Conservation (phyloP, 345 rosid species). For the Sisymbrium altissimum region DNA sequence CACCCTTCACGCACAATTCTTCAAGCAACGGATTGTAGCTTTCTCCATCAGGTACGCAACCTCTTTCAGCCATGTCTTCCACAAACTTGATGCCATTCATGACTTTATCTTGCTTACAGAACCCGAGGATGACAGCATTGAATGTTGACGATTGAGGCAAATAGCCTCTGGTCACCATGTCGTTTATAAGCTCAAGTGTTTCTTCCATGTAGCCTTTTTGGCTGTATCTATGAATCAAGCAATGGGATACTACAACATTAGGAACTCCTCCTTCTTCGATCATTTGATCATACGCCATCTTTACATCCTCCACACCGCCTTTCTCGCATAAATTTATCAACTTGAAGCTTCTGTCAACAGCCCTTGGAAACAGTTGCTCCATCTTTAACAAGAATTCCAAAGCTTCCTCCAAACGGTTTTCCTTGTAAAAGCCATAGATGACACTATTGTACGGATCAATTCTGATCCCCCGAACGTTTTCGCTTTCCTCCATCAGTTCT, state of each 20-base stretch:
- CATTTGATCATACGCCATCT: conserved; percentile 50
- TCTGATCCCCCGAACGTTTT: conserved; percentile 28
- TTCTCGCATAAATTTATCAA: conserved; percentile 51
- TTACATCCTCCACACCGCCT: conserved; percentile 48
- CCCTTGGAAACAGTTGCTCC: conserved; percentile 64
- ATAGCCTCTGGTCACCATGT: conserved; percentile 47
- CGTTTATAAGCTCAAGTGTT: conserved; percentile 55
- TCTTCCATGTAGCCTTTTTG: conserved; percentile 39
- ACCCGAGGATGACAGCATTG: conserved; percentile 49
- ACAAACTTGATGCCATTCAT: conserved; percentile 53
- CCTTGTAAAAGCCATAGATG: conserved; percentile 63
- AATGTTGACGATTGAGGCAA: conserved; percentile 50
- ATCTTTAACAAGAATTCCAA: conserved; percentile 52
- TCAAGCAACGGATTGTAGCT: conserved; percentile 47
- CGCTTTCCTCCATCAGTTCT: conserved; percentile 67
- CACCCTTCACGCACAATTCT: conserved; percentile 45
- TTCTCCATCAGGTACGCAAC: conserved; percentile 43
- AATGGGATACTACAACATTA: conserved; percentile 51
- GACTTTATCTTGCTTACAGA: conserved; percentile 58
- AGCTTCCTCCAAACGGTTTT: conserved; percentile 56
- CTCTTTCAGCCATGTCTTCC: conserved; percentile 63
- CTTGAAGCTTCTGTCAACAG: conserved; percentile 59
- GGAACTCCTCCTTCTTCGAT: conserved; percentile 48
- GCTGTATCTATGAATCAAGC: conserved; percentile 56
- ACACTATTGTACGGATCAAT: conserved; percentile 65